A percentile compares a stretch with the other conserved stretches of the same genome.
These are phyloP conservation scores for Tranzscheliella williamsii DNA, from an alignment of 1,284 basidiomycete genomes.

Conservation along the genomic window DNA sequence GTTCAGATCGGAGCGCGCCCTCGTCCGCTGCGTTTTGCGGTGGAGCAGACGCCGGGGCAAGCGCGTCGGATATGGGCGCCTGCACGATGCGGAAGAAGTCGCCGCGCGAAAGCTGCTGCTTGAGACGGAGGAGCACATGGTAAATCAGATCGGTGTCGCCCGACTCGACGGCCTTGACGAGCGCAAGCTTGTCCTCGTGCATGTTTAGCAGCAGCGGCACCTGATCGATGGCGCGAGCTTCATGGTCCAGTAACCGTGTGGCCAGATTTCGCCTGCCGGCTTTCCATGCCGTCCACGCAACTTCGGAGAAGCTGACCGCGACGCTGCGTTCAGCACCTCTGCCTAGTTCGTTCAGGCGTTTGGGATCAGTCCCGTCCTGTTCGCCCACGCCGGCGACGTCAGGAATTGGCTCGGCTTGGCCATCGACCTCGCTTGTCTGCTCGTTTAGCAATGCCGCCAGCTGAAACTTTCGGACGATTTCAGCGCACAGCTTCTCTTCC, in stretches of 20 bases:
- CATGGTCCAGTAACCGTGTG: slow-evolving; percentile 89
- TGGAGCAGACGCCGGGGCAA: not conserved
- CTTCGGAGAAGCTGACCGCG: slow-evolving; percentile 85
- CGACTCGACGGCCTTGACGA: slow-evolving; percentile 87
- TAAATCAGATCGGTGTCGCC: slow-evolving; percentile 83
- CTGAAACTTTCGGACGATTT: slow-evolving; percentile 86
- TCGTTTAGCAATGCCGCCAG: slow-evolving; percentile 63
- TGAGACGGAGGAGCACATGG: slow-evolving; percentile 56
- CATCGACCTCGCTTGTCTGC: slow-evolving; percentile 10
- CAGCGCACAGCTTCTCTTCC: slow-evolving; percentile 76
- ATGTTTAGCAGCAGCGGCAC: slow-evolving; percentile 88
- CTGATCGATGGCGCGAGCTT: slow-evolving; percentile 84
- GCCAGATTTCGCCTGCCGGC: slow-evolving; percentile 81
- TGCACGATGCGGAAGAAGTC: slow-evolving; percentile 94
- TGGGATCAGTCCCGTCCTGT: not conserved
- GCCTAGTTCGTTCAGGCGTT: slow-evolving; percentile 2
- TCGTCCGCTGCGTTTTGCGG: slow-evolving; percentile 2
- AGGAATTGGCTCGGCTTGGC: slow-evolving; percentile 7
- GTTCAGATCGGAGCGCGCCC: slow-evolving; percentile 1
- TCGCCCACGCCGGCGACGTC: not conserved
- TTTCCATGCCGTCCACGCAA: slow-evolving; percentile 91
- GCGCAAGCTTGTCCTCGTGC: slow-evolving; percentile 87
- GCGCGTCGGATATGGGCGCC: slow-evolving; percentile 45
- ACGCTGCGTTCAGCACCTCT: slow-evolving; percentile 7
- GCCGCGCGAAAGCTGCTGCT: slow-evolving; percentile 80